Conservation (phyloP, 257 asterid species). For the Solanum etuberosum region DNA sequence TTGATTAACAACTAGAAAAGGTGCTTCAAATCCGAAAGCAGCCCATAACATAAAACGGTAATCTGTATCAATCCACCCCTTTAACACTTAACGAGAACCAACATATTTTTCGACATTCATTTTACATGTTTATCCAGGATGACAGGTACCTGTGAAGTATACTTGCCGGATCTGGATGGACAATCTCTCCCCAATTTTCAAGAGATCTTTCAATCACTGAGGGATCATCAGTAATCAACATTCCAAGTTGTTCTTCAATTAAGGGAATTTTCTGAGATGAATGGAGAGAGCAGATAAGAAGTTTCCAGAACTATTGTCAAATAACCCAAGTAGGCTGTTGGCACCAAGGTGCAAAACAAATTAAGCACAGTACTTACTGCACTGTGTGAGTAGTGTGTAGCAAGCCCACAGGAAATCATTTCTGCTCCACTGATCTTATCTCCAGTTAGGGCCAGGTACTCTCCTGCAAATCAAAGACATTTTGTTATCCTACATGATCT, state of each 20-base stretch:
- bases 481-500: background rate
- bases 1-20: background rate
- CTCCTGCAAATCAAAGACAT: slow-evolving; percentile 42
- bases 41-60: background rate
- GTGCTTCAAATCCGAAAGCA: background rate
- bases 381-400: slow-evolving; percentile 60
- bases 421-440: slow-evolving; percentile 75
- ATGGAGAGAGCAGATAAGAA: background rate
- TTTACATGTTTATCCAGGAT: background rate
- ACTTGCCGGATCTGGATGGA: slow-evolving; percentile 52
- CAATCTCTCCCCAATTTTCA: slow-evolving; percentile 49
- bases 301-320: background rate
- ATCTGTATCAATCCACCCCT: background rate
- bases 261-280: slow-evolving; percentile 64
- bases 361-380: slow-evolving; percentile 18
- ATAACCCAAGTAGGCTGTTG: background rate
- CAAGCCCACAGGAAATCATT: slow-evolving; percentile 91
- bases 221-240: slow-evolving; percentile 77
- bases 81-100: background rate
- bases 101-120: background rate
- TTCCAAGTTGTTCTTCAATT: slow-evolving; percentile 74
- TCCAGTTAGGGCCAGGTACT: slow-evolving; percentile 87
- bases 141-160: slow-evolving; percentile 50
- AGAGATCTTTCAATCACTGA: slow-evolving; percentile 61
- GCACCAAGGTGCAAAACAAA: background rate